Evolutionary conservation across 2,329 filamentous ascomycete species (phyloP).

Genomic region (Xylariaceae sp.): DNA sequence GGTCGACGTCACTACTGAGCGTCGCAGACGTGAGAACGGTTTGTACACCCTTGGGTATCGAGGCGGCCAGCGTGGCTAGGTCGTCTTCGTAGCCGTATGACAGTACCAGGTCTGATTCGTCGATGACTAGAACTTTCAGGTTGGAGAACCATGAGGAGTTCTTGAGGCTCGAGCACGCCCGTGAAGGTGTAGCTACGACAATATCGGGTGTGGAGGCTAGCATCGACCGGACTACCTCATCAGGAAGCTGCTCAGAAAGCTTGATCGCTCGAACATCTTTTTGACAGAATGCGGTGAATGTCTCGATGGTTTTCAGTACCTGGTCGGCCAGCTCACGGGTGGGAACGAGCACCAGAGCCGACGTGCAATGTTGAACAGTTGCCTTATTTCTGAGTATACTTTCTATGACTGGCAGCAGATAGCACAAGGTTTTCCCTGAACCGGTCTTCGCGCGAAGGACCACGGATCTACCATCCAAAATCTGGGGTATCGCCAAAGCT

Average conservation of each 20-base stretch:
- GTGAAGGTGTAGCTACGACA: constrained; percentile 88
- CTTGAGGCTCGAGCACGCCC: constrained; percentile 80
- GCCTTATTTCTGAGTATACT: constrained; percentile 80
- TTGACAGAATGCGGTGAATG: constrained; percentile 81
- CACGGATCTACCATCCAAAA: constrained; percentile 86
- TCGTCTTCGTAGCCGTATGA: constrained; percentile 96
- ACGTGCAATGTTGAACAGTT: constrained; percentile 61
- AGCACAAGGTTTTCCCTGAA: constrained; percentile 73
- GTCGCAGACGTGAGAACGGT: constrained; percentile 95
- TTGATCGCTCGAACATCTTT: constrained; percentile 85
- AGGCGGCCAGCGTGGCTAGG: constrained; percentile 77
- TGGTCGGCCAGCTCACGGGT: constrained; percentile 95
- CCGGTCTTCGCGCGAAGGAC: constrained; percentile 93
- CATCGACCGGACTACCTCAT: constrained; percentile 85
- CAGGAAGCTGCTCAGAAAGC: constrained; percentile 87
- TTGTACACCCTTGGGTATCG: constrained; percentile 84
- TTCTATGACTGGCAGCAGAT: constrained; percentile 87
- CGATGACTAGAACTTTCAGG: constrained; percentile 82
- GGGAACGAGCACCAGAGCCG: constrained; percentile 88
- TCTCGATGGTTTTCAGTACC: constrained; percentile 78
- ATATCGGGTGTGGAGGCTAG: constrained; percentile 87
- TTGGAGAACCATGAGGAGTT: constrained; percentile 73
- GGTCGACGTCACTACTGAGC: constrained; percentile 84
- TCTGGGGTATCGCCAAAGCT: constrained; percentile 83
- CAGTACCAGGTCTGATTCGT: constrained; percentile 92